These are phyloP conservation scores for Carex littledalei DNA, from an alignment of 176 grass and related monocot genomes.

Conservation along the genomic window DNA sequence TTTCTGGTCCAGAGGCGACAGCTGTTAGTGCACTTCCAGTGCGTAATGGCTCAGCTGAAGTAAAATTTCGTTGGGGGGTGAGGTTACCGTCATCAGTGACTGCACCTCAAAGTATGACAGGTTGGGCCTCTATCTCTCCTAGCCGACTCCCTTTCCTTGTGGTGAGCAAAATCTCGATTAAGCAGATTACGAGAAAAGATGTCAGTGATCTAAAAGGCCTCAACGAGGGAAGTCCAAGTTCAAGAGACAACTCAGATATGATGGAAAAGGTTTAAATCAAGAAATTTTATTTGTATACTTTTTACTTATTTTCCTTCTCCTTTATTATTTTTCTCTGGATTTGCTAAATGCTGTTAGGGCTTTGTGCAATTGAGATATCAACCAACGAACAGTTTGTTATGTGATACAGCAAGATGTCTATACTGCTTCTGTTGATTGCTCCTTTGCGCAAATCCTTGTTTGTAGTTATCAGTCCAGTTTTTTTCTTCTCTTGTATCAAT, in stretches of 20 bases:
- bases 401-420: neutral
- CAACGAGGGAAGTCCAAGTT: neutral
- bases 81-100: neutral
- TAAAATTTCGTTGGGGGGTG: constrained; percentile 3
- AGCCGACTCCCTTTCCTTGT: constrained; percentile 1
- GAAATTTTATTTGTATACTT: neutral
- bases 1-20: constrained; percentile 15
- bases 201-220: neutral
- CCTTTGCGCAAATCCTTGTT: neutral
- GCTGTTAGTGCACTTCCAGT: neutral
- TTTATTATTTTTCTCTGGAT: neutral
- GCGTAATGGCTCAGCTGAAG: constrained; percentile 7
- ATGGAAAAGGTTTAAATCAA: neutral
- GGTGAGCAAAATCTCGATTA: constrained; percentile 1
- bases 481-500: neutral
- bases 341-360: neutral
- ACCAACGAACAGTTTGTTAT: neutral
- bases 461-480: neutral
- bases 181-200: neutral
- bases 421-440: neutral
- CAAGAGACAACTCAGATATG: constrained; percentile 8
- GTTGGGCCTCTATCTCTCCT: neutral
- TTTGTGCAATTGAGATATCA: neutral
- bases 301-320: neutral
- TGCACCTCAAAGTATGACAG: neutral